A percentile compares a stretch with the other conserved stretches of the same genome.
phyloP scores from a whole-genome alignment of 2,329 filamentous ascomycete genomes.

The Arachnomyces sp. region DNA sequence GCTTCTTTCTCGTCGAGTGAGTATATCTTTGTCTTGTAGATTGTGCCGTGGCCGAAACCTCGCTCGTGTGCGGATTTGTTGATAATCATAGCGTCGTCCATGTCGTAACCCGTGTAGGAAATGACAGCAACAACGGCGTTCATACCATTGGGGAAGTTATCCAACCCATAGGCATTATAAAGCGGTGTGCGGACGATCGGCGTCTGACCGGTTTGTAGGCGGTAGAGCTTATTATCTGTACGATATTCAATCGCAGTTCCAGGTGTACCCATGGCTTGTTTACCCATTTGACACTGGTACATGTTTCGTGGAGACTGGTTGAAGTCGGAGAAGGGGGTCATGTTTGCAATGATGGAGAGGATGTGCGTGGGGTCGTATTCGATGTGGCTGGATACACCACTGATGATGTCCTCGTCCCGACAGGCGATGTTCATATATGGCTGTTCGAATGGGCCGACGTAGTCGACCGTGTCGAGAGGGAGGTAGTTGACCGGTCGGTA shows the following conservation, averaged over 20 bases:
- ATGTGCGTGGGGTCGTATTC: slow-evolving; percentile 95
- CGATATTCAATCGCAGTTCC: slow-evolving; percentile 75
- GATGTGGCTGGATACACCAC: slow-evolving; percentile 86
- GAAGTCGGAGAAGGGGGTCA: slow-evolving; percentile 97
- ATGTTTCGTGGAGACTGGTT: slow-evolving; percentile 98
- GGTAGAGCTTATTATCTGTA: slow-evolving; percentile 96
- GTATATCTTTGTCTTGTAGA: slow-evolving; percentile 96
- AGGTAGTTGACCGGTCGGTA: slow-evolving; percentile 87
- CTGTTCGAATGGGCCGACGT: slow-evolving; percentile 87
- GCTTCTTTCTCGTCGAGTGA: slow-evolving; percentile 70
- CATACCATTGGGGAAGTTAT: slow-evolving; percentile 95
- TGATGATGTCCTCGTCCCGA: slow-evolving; percentile 74
- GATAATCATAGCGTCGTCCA: slow-evolving; percentile 99
- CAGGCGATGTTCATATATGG: slow-evolving; percentile 97
- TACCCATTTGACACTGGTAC: slow-evolving; percentile 99
- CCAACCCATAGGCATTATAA: slow-evolving; percentile 91
- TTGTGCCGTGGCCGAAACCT: slow-evolving; percentile 88
- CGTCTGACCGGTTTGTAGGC: slow-evolving; percentile 89
- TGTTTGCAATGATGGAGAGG: slow-evolving; percentile 92
- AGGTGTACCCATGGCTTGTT: slow-evolving; percentile 97
- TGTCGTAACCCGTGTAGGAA: slow-evolving; percentile 97
- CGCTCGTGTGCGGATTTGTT: slow-evolving; percentile 96
- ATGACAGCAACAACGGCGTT: slow-evolving; percentile 97
- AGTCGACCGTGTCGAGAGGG: slow-evolving; percentile 75
- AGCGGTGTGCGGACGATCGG: slow-evolving; percentile 85